These are phyloP conservation scores for Didymella lethalis DNA, from an alignment of 2,329 filamentous ascomycete species.

Conservation along the genomic window DNA sequence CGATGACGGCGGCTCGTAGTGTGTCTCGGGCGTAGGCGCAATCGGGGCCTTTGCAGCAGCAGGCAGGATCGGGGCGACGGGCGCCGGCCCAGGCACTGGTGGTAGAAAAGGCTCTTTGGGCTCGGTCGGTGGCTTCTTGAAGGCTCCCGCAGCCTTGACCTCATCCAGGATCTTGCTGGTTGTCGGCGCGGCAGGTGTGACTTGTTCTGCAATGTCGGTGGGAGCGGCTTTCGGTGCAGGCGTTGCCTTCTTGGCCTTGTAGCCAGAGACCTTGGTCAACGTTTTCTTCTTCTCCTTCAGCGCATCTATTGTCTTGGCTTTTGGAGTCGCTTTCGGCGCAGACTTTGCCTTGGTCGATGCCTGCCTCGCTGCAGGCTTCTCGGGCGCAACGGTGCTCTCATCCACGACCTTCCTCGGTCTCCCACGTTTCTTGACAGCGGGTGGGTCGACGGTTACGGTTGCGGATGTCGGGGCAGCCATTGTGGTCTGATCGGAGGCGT, in stretches of 20 bases:
- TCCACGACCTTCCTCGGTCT: conserved; percentile 44
- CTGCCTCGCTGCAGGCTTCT: conserved; percentile 33
- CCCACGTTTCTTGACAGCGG: conserved; percentile 42
- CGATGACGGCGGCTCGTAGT: not conserved
- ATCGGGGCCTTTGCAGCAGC: not conserved
- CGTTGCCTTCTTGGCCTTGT: conserved; percentile 23
- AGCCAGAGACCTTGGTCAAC: conserved; percentile 19
- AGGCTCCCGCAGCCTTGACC: conserved; percentile 36
- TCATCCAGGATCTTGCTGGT: conserved; percentile 45
- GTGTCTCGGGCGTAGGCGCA: not conserved
- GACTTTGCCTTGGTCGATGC: conserved; percentile 35
- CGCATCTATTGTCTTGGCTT: conserved; percentile 24
- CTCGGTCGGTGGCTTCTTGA: conserved; percentile 23
- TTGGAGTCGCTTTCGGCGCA: conserved; percentile 19
- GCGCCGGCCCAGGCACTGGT: conserved; percentile 18
- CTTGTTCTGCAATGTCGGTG: conserved; percentile 11
- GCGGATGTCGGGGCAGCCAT: conserved; percentile 24
- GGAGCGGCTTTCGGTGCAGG: conserved; percentile 25
- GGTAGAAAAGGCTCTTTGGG: conserved; percentile 11
- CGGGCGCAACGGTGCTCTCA: conserved; percentile 28
- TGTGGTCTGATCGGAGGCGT: not conserved
- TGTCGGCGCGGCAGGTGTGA: conserved; percentile 39
- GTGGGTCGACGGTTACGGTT: conserved; percentile 22
- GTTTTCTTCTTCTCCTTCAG: conserved; percentile 28
- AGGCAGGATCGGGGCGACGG: conserved; percentile 17